Evolutionary conservation across 2,329 filamentous ascomycete species (phyloP), one percentile per base, ranked within the genome.

Genomic region (Epichloe sibirici): DNA sequence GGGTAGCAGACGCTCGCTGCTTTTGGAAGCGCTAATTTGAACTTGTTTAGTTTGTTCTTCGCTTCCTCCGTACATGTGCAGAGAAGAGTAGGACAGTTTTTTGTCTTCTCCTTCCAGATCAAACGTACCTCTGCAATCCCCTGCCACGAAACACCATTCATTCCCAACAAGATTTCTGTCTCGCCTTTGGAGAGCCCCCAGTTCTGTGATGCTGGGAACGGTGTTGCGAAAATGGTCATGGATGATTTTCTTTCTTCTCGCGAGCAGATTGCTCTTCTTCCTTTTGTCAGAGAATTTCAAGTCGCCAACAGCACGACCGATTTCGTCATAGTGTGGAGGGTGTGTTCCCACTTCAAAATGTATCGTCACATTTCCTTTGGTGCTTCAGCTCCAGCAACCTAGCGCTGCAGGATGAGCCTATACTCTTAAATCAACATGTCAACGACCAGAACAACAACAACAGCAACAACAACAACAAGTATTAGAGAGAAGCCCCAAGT

Each of bases 81-180:
- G 8, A 31, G 28, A 8, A 9, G 28, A 31, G 8, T 11, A 31
- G 28, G 28, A 31, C 28, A 31, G 2, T 21, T 21, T 21, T 21
- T 31, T 11, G 3, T 2, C 1, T 9, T 9, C 28, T 31, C 28
- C 28, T 31, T 31, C 28, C 28, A 31, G 28, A 11, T 31, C 8
- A 11, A 12, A 23, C 55, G 7, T 46, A 56, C 55, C 55, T 56
- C 52, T 23, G 55, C 52, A 13, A 56, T 25, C 15, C 23, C 28
- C 44, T 57, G 51, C 43, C 53, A 53, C n/a, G 55, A 52, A 34
- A 49, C 45, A 9, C 25, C 37, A 42, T 40, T 51, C 49, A 51
- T 51, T 17, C 21, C 38, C 49, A 45, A 39, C 15, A 34, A 45
- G 25, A 34, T 17, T 38, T 35, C 49, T 25, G 42, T 15, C 37